These are phyloP conservation scores for Pseudonectria buxi DNA, from an alignment of 2,329 filamentous ascomycete genomes.

Conservation along the genomic window DNA sequence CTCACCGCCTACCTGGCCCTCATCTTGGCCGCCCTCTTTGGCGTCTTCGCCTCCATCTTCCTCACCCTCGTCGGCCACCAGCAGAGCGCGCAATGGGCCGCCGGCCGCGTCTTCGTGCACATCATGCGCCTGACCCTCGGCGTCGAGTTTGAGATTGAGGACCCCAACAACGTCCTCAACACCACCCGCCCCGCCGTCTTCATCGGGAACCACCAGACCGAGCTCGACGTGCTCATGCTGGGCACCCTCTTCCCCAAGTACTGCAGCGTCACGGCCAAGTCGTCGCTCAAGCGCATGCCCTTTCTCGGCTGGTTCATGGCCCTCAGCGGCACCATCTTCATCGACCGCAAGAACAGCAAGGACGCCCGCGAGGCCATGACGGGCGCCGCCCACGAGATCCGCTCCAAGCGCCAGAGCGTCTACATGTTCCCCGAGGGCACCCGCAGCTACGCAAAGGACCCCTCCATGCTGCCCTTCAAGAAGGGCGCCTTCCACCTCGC, in stretches of 20 bases:
- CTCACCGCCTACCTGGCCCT: conserved; percentile 60
- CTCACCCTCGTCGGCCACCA: conserved; percentile 66
- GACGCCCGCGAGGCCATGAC: conserved; percentile 81
- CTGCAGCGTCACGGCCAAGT: conserved; percentile 91
- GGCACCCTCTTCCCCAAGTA: conserved; percentile 84
- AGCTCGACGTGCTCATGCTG: conserved; percentile 89
- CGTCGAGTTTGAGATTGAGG: conserved; percentile 68
- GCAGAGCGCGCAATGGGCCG: conserved; percentile 78
- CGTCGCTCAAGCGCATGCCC: conserved; percentile 68
- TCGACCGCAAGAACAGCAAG: conserved; percentile 79
- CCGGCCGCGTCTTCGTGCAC: conserved; percentile 72
- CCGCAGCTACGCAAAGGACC: conserved; percentile 76
- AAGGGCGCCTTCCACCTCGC: conserved; percentile 97
- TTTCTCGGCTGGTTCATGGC: conserved; percentile 94
- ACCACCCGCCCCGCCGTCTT: conserved; percentile 77
- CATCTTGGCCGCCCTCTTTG: conserved; percentile 59
- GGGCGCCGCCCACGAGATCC: conserved; percentile 75
- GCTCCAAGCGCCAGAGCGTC: conserved; percentile 62
- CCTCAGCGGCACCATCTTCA: conserved; percentile 85
- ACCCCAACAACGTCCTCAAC: conserved; percentile 54
- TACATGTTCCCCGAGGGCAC: conserved; percentile 93
- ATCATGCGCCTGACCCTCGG: conserved; percentile 70
- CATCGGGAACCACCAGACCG: conserved; percentile 91
- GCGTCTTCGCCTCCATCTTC: conserved; percentile 64
- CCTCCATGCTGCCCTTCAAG: conserved; percentile 88